phyloP scores from a whole-genome alignment of 192 early-diverging fungal genomes.

The Gigaspora rosea region DNA sequence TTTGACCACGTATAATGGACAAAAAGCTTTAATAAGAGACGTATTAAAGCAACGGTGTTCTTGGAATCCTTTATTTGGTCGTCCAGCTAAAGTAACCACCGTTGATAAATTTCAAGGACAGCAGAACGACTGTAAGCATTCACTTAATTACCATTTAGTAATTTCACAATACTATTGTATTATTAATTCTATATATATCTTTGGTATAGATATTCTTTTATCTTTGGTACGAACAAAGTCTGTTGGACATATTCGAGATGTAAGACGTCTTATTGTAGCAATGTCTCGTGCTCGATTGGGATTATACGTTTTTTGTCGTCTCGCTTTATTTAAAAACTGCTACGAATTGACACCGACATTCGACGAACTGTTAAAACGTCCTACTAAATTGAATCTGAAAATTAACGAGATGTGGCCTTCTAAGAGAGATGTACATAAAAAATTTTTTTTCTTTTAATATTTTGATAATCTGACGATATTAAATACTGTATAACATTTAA shows the following conservation, averaged over 20 bases:
- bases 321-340: slow-evolving; percentile 74
- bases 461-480: slow-evolving; percentile 14
- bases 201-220: slow-evolving; percentile 70
- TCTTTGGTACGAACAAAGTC: slow-evolving; percentile 90
- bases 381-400: slow-evolving; percentile 63
- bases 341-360: slow-evolving; percentile 80
- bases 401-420: slow-evolving; percentile 52
- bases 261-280: slow-evolving; percentile 90
- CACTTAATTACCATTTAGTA: not conserved
- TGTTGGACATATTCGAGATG: slow-evolving; percentile 92
- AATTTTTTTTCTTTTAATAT: slow-evolving; percentile 12
- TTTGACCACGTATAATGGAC: slow-evolving; percentile 97
- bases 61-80: slow-evolving; percentile 85
- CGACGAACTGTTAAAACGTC: slow-evolving; percentile 58
- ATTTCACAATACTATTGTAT: not conserved
- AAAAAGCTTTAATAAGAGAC: slow-evolving; percentile 88
- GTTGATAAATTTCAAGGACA: slow-evolving; percentile 98
- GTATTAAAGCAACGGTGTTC: slow-evolving; percentile 82
- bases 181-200: not conserved
- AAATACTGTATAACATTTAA: not conserved
- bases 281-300: slow-evolving; percentile 93
- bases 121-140: slow-evolving; percentile 80
- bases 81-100: slow-evolving; percentile 79
- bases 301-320: slow-evolving; percentile 87
- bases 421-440: slow-evolving; percentile 31